Evolutionary conservation across 495 filamentous ascomycete species (phyloP).

Genomic region (Tuber indicum): DNA sequence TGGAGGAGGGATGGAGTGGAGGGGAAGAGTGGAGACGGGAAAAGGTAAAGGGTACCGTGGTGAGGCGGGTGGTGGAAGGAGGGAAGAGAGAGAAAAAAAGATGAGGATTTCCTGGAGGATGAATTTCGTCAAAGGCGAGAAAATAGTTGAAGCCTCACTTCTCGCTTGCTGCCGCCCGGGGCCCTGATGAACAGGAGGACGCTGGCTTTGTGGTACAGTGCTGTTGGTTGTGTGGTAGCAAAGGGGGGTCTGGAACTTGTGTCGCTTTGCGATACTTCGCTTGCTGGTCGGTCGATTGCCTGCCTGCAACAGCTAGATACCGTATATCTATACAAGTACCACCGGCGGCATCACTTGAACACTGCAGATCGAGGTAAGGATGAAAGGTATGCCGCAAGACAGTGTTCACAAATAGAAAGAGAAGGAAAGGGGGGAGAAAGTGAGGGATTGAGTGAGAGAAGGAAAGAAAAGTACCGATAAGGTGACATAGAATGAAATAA

Average conservation of each 20-base stretch:
- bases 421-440: background rate
- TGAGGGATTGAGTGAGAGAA: background rate
- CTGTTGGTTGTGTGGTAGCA: background rate
- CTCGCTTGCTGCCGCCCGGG: background rate
- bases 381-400: background rate
- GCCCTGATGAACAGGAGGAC: background rate
- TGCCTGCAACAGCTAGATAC: background rate
- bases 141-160: background rate
- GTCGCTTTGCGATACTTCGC: background rate
- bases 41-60: background rate
- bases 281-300: background rate
- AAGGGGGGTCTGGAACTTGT: background rate
- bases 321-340: background rate
- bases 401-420: background rate
- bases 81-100: background rate
- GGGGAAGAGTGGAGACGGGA: background rate
- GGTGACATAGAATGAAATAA: background rate
- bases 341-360: background rate
- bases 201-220: background rate
- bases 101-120: background rate
- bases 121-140: background rate
- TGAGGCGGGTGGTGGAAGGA: background rate
- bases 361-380: background rate
- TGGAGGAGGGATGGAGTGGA: background rate
- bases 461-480: background rate